phyloP scores from a whole-genome alignment of 163 green algal species.

The Dunaliella salina region DNA sequence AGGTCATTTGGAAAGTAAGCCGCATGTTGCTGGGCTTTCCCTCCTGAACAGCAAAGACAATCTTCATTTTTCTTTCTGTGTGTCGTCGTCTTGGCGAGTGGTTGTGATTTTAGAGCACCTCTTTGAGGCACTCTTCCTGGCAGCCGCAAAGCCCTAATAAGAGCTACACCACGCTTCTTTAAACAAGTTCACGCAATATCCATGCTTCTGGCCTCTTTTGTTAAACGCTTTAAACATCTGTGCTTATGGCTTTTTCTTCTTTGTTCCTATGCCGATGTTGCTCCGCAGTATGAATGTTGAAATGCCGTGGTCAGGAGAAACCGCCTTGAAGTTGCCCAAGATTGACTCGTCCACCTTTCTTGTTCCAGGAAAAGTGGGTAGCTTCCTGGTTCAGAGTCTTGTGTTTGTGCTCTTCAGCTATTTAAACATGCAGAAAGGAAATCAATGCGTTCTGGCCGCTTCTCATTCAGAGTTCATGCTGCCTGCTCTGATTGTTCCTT shows the following conservation, averaged over 20 bases:
- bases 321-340: neutral
- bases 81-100: too few species aligned
- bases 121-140: neutral
- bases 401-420: too few species aligned
- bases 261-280: neutral
- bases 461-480: too few species aligned
- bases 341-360: neutral
- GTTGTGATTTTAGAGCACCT: too few species aligned
- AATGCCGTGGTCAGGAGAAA: neutral
- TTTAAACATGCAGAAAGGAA: too few species aligned
- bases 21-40: too few species aligned
- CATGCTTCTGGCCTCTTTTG: neutral
- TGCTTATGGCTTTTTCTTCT: neutral
- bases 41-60: too few species aligned
- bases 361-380: neutral
- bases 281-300: neutral
- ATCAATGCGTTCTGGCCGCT: too few species aligned
- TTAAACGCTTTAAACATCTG: neutral
- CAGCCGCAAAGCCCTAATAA: neutral
- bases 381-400: neutral
- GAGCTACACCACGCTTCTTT: neutral
- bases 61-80: too few species aligned
- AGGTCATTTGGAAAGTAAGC: too few species aligned
- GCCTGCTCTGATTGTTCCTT: too few species aligned
- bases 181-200: neutral